phyloP scores from a whole-genome alignment of 2,329 filamentous ascomycete genomes.

The Aureobasidium sp. region DNA sequence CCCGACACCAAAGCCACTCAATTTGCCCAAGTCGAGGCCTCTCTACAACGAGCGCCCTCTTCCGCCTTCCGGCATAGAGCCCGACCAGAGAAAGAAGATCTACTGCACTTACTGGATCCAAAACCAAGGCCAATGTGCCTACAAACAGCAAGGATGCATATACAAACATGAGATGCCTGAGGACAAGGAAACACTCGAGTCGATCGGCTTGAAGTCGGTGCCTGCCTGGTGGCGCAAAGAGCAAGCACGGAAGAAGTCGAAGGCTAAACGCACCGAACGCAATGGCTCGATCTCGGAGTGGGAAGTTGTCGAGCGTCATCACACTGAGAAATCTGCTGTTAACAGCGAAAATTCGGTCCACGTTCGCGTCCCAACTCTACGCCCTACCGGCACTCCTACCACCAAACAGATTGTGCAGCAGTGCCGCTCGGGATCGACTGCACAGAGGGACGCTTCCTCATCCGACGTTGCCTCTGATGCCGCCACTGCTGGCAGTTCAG shows the following conservation, averaged over 20 bases:
- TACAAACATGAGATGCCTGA: constrained; percentile 88
- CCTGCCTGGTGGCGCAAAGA: constrained; percentile 53
- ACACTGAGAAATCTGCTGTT: background rate
- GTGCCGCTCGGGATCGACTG: background rate
- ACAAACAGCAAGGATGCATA: constrained; percentile 76
- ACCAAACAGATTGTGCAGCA: background rate
- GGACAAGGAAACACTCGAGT: constrained; percentile 57
- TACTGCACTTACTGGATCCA: constrained; percentile 90
- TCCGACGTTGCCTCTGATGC: background rate
- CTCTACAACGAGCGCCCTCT: constrained; percentile 16
- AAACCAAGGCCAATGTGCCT: constrained; percentile 69
- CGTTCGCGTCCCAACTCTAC: background rate
- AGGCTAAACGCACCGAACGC: background rate
- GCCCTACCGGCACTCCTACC: background rate
- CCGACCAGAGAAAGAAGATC: constrained; percentile 53
- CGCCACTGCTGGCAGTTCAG: background rate
- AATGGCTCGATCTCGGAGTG: constrained; percentile 1
- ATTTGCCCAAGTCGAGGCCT: background rate
- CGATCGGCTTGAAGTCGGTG: constrained; percentile 57
- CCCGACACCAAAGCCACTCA: background rate
- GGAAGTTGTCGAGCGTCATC: background rate
- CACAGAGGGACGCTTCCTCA: background rate
- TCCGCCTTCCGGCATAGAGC: constrained; percentile 33
- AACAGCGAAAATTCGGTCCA: background rate
- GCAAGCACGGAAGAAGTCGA: constrained; percentile 18